Evolutionary conservation across 2,329 filamentous ascomycete species (phyloP), one percentile per base, ranked within the genome.

Genomic region (Penicillium vulpinum): DNA sequence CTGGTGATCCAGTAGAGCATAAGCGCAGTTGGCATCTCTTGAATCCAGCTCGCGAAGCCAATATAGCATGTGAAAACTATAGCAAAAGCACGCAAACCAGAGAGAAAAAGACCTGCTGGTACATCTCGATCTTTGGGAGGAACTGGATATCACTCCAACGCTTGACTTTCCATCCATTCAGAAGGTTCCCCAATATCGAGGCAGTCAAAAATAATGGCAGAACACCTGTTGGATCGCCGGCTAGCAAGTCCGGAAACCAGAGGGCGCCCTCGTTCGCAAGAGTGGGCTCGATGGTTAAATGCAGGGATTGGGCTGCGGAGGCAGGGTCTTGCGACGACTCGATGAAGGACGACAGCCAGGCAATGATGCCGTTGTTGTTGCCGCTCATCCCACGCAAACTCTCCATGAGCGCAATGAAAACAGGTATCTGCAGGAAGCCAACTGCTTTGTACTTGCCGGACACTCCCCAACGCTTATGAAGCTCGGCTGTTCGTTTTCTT

Each of bases 211-310:
- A 56, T 39, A 79, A 73, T 0, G 83, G 82, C 2, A 86, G 73
- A 2, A 76, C 61, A 2, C 79, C 71, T 3, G 77, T 78, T 0
- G 83, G 77, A 62, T 88, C 85, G 9, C 81, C 72, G 0, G 76
- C 65, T 5, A 83, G 72, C 15, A 88, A 77, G 66, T 87, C 77
- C 1, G 80, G 77, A 54, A 86, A 86, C 85, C 85, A 88, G 2
- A 85, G 73, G 3, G 80, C 77, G n/a, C 85, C 85, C 71, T 86
- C 85, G 8, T 68, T 77, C 5, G 79, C 77, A 16, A 88, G 71
- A 5, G 78, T 77, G 3, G 79, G 78, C 61, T 85, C 81, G 31
- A 80, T 43, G 4, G 66, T 57, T 10, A 67, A 43, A 54, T 63
- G 64, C 24, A 74, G 57, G 36, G 69, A 50, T 24, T 64, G 50